Base-by-base conservation (phyloP, 345 rosid genomes). In the Camelina laxa region DNA sequence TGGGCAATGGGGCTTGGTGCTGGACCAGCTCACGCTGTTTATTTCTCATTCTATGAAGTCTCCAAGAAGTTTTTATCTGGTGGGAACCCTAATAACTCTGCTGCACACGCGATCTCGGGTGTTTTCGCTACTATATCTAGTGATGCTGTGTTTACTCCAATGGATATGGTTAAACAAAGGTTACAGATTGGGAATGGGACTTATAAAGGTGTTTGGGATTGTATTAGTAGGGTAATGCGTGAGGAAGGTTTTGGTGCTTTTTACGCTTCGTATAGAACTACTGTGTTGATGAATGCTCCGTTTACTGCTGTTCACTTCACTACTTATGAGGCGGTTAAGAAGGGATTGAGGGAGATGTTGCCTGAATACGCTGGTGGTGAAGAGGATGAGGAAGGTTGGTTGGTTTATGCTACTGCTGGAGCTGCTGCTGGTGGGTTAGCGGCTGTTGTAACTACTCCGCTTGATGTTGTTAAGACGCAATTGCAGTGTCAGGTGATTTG, bases 121-220 rank as follows among this genome's bases (percentile, higher is more conserved):
- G 92, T 96, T 3, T 92, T 83, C 48, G 98, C 99, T 5, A 96
- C 99, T 0, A 86, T 96, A 4, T 83, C 95, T 0, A 96, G 99
- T 60, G 99, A 96, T 47, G 95, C 99, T 4, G 96, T 96, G 19
- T 85, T 92, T 10, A 96, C 99, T 1, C 98, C 99, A 0, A 92
- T 96, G 98, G 99, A 96, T 79, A 86, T 89, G 98, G 98, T 96
- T 65, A 96, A 96, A 82, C 99, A 96, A 81, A 90, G 99, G 66
- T 74, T 96, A 16, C 99, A 96, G 63, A 74, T 96, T 71, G 97
- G 91, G 57, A 65, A 72, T 45, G 78, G 86, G 51, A 76, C 81
- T 36, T 96, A 92, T 39, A 85, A 76, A 13, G 99, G 99, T 0
- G 90, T 96, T 9, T 80, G 83, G 83, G 98, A 92, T 68, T 96